Conservation (phyloP, 257 asterid species). For the Solanum bukasovii region DNA sequence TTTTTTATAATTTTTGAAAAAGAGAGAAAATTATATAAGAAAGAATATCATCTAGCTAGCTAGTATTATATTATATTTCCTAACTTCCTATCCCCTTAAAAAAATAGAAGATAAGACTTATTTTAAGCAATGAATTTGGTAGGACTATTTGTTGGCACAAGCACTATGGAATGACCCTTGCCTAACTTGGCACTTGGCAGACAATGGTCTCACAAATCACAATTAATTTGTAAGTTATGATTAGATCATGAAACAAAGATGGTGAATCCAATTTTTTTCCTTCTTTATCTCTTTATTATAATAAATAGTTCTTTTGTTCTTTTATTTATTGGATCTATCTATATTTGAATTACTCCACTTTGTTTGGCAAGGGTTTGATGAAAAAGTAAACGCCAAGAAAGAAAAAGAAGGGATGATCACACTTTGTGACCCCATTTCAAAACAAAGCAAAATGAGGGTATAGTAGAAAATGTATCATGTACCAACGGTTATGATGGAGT, state of each 20-base stretch:
- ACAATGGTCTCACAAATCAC: background rate
- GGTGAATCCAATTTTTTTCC: background rate
- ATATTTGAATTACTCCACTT: background rate
- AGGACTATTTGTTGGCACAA: background rate
- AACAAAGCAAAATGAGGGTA: background rate
- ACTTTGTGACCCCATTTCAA: background rate
- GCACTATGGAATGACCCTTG: background rate
- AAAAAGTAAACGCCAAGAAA: background rate
- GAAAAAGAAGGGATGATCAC: background rate
- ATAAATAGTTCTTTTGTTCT: background rate
- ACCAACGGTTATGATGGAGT: too few relatives aligned
- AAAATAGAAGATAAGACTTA: background rate
- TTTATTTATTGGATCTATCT: background rate
- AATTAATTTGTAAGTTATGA: background rate
- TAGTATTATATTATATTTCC: background rate
- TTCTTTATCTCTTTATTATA: background rate
- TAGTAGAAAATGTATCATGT: background rate
- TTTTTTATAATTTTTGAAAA: too few relatives aligned
- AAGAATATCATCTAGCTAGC: background rate
- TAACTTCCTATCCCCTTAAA: too few relatives aligned
- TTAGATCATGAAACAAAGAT: background rate
- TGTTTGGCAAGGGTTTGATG: background rate
- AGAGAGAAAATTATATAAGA: background rate
- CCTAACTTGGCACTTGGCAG: background rate
- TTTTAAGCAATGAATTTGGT: background rate